Conservation (phyloP, 805 yeast genomes). For the Candida sakaeoensis region DNA sequence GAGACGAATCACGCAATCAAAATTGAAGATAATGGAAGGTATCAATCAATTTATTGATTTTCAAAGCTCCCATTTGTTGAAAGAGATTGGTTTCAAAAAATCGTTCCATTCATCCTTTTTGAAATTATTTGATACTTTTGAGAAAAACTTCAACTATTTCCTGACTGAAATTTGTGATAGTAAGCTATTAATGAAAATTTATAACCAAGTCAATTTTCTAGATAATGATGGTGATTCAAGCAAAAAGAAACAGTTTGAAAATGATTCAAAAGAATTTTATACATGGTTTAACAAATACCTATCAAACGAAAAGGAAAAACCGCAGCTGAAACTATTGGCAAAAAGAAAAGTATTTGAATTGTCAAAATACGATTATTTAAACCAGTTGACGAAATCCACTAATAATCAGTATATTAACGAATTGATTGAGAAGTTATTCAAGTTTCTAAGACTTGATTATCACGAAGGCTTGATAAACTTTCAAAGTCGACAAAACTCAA, state of each 20-base stretch:
- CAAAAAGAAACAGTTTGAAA: conserved; percentile 34
- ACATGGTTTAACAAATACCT: conserved; percentile 42
- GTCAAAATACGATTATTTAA: conserved; percentile 44
- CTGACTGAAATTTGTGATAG: conserved; percentile 25
- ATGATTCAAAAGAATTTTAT: conserved; percentile 39
- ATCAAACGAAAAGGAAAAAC: conserved; percentile 41
- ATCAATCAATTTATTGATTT: conserved; percentile 18
- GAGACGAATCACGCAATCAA: conserved; percentile 17
- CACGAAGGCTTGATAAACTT: conserved; percentile 14
- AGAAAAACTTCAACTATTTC: conserved; percentile 26
- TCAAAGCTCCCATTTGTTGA: conserved; percentile 24
- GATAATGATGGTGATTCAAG: neutral
- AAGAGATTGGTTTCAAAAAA: conserved; percentile 20
- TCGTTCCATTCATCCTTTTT: conserved; percentile 24
- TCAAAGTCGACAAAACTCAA: conserved; percentile 12
- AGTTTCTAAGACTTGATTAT: conserved; percentile 23
- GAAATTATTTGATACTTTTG: conserved; percentile 30
- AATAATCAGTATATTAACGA: conserved; percentile 40
- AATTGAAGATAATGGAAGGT: conserved; percentile 21
- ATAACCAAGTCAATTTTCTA: conserved; percentile 9
- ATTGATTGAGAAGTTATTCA: conserved; percentile 33
- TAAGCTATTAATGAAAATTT: conserved; percentile 26
- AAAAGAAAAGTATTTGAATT: conserved; percentile 40
- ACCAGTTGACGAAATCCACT: conserved; percentile 31
- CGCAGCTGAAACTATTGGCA: conserved; percentile 34